phyloP scores from a whole-genome alignment of 2,329 filamentous ascomycete genomes.

The Botrytis byssoidea region DNA sequence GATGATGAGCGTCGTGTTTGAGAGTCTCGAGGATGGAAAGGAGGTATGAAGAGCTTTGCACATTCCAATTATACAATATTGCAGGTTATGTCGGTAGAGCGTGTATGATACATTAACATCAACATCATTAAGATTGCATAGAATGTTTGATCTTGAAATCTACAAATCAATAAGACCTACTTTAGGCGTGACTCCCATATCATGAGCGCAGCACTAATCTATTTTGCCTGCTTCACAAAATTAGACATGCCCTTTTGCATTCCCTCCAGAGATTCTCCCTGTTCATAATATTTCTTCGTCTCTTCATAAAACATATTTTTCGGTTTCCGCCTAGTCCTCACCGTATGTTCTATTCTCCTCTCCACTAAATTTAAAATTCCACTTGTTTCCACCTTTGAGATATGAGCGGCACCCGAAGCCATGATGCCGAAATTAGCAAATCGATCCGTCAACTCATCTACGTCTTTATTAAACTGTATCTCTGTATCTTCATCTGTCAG shows the following conservation, averaged over 20 bases:
- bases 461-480: conserved; percentile 63
- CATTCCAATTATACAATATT: conserved; percentile 25
- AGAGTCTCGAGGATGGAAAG: conserved; percentile 7
- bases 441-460: conserved; percentile 64
- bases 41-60: conserved; percentile 20
- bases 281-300: conserved; percentile 19
- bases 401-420: conserved; percentile 69
- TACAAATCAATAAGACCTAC: background rate
- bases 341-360: conserved; percentile 67
- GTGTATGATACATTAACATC: conserved; percentile 38
- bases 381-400: conserved; percentile 75
- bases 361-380: conserved; percentile 71
- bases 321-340: conserved; percentile 67
- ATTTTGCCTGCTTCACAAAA: conserved; percentile 29
- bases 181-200: background rate
- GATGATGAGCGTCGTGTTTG: conserved; percentile 10
- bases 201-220: background rate
- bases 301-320: conserved; percentile 58
- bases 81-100: conserved; percentile 32
- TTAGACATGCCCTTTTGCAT: conserved; percentile 34
- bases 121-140: conserved; percentile 18
- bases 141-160: background rate
- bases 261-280: conserved; percentile 42
- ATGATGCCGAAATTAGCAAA: conserved; percentile 66
- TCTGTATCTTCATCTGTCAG: conserved; percentile 40